Conservation (phyloP, 768 basidiomycete genomes). For the Phylloporus arenicola region DNA sequence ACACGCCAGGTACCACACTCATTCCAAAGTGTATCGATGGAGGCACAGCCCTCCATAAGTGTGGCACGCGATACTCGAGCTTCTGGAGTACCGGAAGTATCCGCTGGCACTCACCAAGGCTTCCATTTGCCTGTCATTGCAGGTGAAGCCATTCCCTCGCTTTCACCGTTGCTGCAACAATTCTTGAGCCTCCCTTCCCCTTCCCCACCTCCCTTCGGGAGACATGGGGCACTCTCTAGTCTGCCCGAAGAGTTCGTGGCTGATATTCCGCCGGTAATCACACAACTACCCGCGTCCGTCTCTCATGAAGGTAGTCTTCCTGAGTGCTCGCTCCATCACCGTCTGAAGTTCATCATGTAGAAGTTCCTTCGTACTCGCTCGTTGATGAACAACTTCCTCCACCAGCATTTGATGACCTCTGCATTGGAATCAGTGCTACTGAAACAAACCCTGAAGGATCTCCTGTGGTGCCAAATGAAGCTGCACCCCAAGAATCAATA, state of each 20-base stretch:
- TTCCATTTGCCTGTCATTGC: neutral
- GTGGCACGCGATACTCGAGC: neutral
- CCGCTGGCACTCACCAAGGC: neutral
- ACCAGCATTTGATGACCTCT: slow-evolving; percentile 21
- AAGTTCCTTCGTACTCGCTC: slow-evolving; percentile 20
- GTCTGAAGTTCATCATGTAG: slow-evolving; percentile 11
- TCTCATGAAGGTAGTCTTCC: neutral
- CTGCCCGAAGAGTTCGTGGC: neutral
- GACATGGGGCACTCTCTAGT: neutral
- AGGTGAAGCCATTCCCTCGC: neutral
- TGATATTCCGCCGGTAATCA: neutral
- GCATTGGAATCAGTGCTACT: neutral
- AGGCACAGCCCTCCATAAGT: neutral
- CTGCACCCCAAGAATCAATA: neutral
- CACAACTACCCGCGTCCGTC: neutral
- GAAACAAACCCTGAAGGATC: neutral
- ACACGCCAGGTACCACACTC: neutral
- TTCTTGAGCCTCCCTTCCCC: neutral
- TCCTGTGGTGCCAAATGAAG: neutral
- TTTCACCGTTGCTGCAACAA: neutral
- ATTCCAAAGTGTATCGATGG: neutral
- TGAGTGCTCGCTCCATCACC: neutral
- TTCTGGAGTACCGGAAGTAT: neutral
- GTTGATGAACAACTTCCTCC: slow-evolving; percentile 22
- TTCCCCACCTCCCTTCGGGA: slow-evolving; percentile 3